Evolutionary conservation across 1,284 basidiomycete genomes (phyloP).

Genomic region (Heterobasidion annosum): DNA sequence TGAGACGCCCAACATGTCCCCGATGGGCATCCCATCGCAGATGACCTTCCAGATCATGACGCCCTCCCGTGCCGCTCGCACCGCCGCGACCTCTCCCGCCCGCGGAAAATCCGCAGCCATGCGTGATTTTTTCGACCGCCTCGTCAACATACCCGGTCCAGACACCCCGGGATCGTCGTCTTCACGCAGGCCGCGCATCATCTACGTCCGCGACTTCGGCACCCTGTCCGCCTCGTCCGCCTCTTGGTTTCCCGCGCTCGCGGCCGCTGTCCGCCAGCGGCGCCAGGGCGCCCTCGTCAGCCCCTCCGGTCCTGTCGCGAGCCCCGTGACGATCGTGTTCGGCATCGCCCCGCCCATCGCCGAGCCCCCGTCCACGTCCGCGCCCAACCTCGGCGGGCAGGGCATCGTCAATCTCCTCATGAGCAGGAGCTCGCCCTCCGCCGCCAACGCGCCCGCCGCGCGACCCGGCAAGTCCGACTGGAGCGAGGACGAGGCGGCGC

Average conservation of each 20-base stretch:
- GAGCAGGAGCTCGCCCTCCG: constrained; percentile 19
- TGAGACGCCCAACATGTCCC: constrained; percentile 20
- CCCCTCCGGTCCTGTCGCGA: constrained; percentile 42
- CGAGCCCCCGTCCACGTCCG: constrained; percentile 16
- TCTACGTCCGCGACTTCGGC: constrained; percentile 77
- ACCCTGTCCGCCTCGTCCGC: constrained; percentile 66
- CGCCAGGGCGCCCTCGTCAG: constrained; percentile 52
- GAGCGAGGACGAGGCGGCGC: constrained; percentile 55
- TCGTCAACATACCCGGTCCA: constrained; percentile 45
- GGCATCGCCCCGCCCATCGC: constrained; percentile 72
- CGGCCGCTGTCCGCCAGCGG: constrained; percentile 66
- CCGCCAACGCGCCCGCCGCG: constrained; percentile 10
- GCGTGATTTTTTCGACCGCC: constrained; percentile 64
- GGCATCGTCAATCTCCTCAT: constrained; percentile 31
- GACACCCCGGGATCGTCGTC: constrained; percentile 11
- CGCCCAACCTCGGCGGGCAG: constrained; percentile 18
- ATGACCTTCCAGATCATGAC: constrained; percentile 57
- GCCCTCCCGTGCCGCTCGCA: constrained; percentile 21
- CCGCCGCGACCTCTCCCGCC: constrained; percentile 13
- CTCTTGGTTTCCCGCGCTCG: constrained; percentile 72
- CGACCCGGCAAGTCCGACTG: constrained; percentile 36
- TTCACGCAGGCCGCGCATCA: constrained; percentile 51
- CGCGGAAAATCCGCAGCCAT: constrained; percentile 26
- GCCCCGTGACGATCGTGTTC: constrained; percentile 75
- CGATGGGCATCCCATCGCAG: constrained; percentile 25